Base-by-base conservation (phyloP, 305 asterid species). In the Solanum hybrid region DNA sequence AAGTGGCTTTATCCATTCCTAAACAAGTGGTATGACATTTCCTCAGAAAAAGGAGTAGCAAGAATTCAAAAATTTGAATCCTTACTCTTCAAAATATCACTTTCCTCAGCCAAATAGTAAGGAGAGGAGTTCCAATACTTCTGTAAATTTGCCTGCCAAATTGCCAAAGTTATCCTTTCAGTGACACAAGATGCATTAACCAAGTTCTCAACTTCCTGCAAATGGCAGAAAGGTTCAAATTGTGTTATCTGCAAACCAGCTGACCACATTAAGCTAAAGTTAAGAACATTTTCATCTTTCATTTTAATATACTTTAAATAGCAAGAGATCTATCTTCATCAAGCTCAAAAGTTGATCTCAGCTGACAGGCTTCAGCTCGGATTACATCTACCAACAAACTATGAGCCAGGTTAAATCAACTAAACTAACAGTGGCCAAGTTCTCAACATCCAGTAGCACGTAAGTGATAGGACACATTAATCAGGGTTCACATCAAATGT, bases 171-270 rank as follows among this genome's bases (percentile, higher is more conserved):
- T 51, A 34, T 27, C 17, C 89, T 85, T 72, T 31, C 89, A 34
- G 89, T 64, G 71, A 94, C 88, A 56, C 42, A 82, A 31, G 89
- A 76, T 11, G 96, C 96, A 51, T 92, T 66, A 66, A 93, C 95
- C 85, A 96, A 88, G 85, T 86, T 93, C 89, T 90, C 92, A 81
- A 95, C 90, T 90, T 93, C 97, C 98, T 95, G 88, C 40, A 35
- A 82, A 85, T 72, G 32, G 85, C 73, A 77, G 34, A 76, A 76
- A 88, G 38, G 42, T 79, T n/a, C n/a, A n/a, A n/a, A n/a, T 34
- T 78, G 5, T 31, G 77, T 40, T 42, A 46, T 35, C 69, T 73
- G 78, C 22, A 36, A 82, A 38, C 26, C 40, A 22, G 40, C 5
- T 24, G 32, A 29, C 27, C 31, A 56, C 60, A 32, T 73, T 66